These are phyloP conservation scores for Ophiostoma ips DNA, from an alignment of 2,329 filamentous ascomycete species.

Conservation along the genomic window DNA sequence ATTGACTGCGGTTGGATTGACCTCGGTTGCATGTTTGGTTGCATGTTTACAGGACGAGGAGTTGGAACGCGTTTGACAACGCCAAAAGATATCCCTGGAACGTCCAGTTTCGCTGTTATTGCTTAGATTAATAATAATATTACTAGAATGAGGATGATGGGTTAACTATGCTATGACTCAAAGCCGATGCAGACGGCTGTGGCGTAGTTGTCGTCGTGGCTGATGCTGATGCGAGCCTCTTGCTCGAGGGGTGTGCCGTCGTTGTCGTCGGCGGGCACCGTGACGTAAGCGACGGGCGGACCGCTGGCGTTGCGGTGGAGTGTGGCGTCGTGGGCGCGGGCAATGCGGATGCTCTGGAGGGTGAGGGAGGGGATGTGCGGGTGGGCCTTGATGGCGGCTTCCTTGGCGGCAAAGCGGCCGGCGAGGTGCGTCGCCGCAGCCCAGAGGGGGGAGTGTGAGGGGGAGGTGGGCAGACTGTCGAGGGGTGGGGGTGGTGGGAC, in stretches of 20 bases:
- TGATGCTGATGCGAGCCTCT: constrained; percentile 63
- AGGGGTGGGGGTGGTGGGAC: neutral
- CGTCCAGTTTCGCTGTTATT: constrained; percentile 8
- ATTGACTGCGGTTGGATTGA: neutral
- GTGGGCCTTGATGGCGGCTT: constrained; percentile 61
- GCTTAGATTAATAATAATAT: constrained; percentile 3
- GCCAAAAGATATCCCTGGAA: constrained; percentile 11
- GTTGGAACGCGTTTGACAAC: constrained; percentile 5
- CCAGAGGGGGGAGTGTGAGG: constrained; percentile 18
- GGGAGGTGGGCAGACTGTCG: neutral
- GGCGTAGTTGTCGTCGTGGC: constrained; percentile 76
- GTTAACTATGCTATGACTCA: constrained; percentile 2
- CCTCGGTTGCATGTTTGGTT: neutral
- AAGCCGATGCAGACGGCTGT: constrained; percentile 50
- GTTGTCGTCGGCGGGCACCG: neutral
- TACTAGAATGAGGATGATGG: neutral
- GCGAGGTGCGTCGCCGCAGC: constrained; percentile 29
- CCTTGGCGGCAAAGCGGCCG: constrained; percentile 54
- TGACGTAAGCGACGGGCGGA: constrained; percentile 32
- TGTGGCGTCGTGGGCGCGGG: neutral
- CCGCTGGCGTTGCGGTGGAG: constrained; percentile 15
- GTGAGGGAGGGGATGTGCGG: constrained; percentile 37
- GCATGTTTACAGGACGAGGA: neutral
- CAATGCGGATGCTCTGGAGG: constrained; percentile 46
- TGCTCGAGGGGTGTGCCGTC: constrained; percentile 23